Evolutionary conservation across 2,329 filamentous ascomycete genomes (phyloP), one percentile per base, ranked within the genome.

Genomic region (Curvularia lunata): DNA sequence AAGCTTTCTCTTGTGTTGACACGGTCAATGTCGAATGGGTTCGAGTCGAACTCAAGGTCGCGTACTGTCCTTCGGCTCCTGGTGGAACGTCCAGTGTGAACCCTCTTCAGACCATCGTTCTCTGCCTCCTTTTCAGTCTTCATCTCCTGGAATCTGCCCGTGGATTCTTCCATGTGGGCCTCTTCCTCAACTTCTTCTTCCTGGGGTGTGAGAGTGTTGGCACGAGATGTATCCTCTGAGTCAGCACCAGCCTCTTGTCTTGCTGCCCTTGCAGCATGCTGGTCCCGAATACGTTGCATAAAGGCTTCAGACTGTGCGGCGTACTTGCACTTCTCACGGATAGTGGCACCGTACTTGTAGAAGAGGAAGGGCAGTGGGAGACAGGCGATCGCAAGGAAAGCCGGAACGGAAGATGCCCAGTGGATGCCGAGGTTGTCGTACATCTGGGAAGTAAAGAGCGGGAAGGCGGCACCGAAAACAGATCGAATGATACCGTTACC

Each of bases 401-500:
- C 91, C 0, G 90, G 90, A 13, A 94, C 79, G 0, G 85, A 86
- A 32, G 83, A 86, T 1, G 89, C 91, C 91, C 90, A 93, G 78
- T 92, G 89, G 54, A 90, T 87, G 47, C 90, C 76, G 4, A 78
- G 62, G 27, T 64, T 52, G 10, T 59, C 59, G 66, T 82, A 83
- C 80, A 83, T 91, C 68, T 91, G 87, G 1, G 81, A 83, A 0
- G 89, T 86, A 73, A 95, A 95, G 1, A 95, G 83, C 0, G 91
- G 91, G 80, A 96, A 95, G 1, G 84, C 87, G 2, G 91, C 90
- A 62, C 90, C 91, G 61, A 88, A 89, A 8, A 92, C 80, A 0
- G 90, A 93, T 65, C 92, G 88, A 37, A 96, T 78, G 70, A 96
- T 89, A 0, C 91, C 90, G 77, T 93, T 91, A 47, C 89, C 89